Conservation (phyloP, 345 rosid species). For the Boechera divaricarpa region DNA sequence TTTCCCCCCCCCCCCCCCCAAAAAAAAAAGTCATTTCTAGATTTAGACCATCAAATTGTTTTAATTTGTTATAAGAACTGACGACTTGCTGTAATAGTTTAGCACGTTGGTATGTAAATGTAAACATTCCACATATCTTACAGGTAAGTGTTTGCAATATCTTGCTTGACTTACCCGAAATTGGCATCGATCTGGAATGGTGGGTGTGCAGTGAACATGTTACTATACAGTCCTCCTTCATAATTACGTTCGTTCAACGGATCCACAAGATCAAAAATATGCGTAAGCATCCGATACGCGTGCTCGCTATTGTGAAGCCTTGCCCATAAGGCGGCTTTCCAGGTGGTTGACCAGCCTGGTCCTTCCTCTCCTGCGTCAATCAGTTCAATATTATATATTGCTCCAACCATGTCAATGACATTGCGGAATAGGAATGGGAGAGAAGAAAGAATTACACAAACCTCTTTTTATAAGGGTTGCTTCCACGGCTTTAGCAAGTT, state of each 20-base stretch:
- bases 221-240: slow-evolving; percentile 84
- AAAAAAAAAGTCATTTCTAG: background rate
- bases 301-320: slow-evolving; percentile 72
- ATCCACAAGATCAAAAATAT: slow-evolving; percentile 75
- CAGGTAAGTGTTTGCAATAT: background rate
- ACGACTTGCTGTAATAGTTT: background rate
- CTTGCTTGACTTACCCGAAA: slow-evolving; percentile 71
- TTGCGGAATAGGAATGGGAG: slow-evolving; percentile 6
- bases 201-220: slow-evolving; percentile 93
- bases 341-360: slow-evolving; percentile 93
- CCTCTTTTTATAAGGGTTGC: slow-evolving; percentile 80
- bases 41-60: background rate
- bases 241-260: slow-evolving; percentile 64
- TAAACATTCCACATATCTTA: slow-evolving; percentile 10
- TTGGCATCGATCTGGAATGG: slow-evolving; percentile 99
- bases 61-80: background rate
- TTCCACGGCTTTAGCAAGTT: slow-evolving; percentile 79
- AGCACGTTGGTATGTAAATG: slow-evolving; percentile 2
- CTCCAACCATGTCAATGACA: background rate
- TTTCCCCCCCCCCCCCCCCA: slow-evolving; percentile 44
- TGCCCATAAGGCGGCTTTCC: slow-evolving; percentile 95
- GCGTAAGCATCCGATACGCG: slow-evolving; percentile 78
- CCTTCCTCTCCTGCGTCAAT: slow-evolving; percentile 80
- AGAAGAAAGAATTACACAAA: slow-evolving; percentile 37
- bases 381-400: background rate